These are phyloP conservation scores for Leccinum pachyderme DNA, from an alignment of 1,284 basidiomycete species.

Conservation along the genomic window DNA sequence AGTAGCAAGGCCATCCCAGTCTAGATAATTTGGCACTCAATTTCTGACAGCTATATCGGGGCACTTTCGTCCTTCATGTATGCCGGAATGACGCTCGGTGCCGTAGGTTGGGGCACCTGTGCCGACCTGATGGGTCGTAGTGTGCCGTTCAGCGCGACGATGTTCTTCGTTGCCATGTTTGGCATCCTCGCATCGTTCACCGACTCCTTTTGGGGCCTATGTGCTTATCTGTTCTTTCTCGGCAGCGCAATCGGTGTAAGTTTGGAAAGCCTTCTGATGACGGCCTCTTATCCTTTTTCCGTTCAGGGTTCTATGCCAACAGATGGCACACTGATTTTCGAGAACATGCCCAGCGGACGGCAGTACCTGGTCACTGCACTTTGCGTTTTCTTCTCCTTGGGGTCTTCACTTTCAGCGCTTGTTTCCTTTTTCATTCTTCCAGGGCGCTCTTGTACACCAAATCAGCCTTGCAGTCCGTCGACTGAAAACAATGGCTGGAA, in stretches of 20 bases:
- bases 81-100: not conserved
- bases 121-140: not conserved
- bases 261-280: not conserved
- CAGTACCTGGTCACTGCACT: slow-evolving; percentile 92
- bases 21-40: not conserved
- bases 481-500: slow-evolving; percentile 84
- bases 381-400: slow-evolving; percentile 93
- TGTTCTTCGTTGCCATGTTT: not conserved
- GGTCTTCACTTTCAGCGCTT: slow-evolving; percentile 80
- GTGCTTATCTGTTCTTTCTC: slow-evolving; percentile 45
- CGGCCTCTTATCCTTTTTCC: not conserved
- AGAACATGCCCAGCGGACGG: slow-evolving; percentile 91
- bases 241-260: slow-evolving; percentile 87
- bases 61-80: not conserved
- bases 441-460: slow-evolving; percentile 62
- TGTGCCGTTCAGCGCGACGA: not conserved
- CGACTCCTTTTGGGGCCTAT: not conserved
- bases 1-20: not conserved
- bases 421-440: slow-evolving; percentile 81
- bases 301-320: slow-evolving; percentile 90
- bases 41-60: not conserved
- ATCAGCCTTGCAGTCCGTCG: slow-evolving; percentile 58
- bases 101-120: not conserved
- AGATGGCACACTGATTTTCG: slow-evolving; percentile 90
- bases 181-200: not conserved